A percentile compares a stretch with the other conserved stretches of the same genome.
phyloP scores from a whole-genome alignment of 495 filamentous ascomycete species.

The Amniculicola lignicola region DNA sequence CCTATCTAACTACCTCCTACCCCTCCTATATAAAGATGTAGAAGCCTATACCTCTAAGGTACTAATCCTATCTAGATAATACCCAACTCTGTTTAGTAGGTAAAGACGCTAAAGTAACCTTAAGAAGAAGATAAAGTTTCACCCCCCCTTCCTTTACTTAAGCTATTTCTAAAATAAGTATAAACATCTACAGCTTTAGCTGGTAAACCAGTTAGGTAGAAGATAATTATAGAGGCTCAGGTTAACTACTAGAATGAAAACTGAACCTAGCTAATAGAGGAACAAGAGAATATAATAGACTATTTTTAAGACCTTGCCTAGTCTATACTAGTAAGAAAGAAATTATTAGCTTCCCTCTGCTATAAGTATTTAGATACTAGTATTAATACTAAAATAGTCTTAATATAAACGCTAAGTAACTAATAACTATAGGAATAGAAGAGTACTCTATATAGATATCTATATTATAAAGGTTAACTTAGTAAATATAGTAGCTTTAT shows the following conservation, averaged over 20 bases:
- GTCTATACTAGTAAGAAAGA: not conserved
- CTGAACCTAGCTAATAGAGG: conserved; percentile 7
- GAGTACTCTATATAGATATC: not conserved
- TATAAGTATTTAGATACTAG: conserved; percentile 1
- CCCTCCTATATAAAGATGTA: too few relatives aligned
- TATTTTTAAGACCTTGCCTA: conserved; percentile 6
- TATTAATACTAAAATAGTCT: not conserved
- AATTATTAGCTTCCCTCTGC: not conserved
- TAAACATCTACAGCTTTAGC: not conserved
- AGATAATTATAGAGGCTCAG: not conserved
- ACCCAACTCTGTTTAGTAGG: conserved; percentile 1
- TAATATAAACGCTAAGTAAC: not conserved
- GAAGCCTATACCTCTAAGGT: too few relatives aligned
- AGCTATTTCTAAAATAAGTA: not conserved
- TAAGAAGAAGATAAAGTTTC: conserved; percentile 8
- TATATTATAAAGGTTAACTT: not conserved
- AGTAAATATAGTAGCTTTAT: not conserved
- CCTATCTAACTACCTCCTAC: too few relatives aligned
- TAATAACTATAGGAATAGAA: not conserved
- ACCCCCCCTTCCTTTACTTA: conserved; percentile 5
- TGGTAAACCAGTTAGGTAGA: too few relatives aligned
- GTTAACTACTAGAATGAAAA: conserved; percentile 5
- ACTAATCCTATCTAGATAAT: too few relatives aligned
- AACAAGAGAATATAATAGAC: conserved; percentile 11
- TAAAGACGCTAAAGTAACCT: conserved; percentile 10